A percentile compares a stretch with the other conserved stretches of the same genome.
Evolutionary conservation across 2,329 filamentous ascomycete genomes (phyloP).

Genomic region (Ophiostoma ips): DNA sequence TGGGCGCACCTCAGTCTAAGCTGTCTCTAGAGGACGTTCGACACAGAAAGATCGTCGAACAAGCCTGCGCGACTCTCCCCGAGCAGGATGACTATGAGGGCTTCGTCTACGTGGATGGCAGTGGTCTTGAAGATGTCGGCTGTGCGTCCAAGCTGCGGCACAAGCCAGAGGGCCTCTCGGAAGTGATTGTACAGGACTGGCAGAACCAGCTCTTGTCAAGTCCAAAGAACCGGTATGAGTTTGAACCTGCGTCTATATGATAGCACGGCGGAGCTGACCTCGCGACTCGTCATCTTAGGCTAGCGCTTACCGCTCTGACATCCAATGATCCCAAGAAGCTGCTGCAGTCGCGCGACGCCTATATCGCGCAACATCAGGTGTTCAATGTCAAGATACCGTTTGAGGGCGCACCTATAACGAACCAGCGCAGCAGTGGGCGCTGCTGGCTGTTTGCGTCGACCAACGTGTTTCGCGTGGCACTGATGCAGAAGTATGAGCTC

Average conservation of each 20-base stretch:
- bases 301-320: slow-evolving; percentile 62
- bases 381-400: slow-evolving; percentile 75
- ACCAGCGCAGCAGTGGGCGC: slow-evolving; percentile 66
- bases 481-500: slow-evolving; percentile 72
- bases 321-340: slow-evolving; percentile 51
- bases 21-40: not conserved
- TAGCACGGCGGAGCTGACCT: not conserved
- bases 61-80: not conserved
- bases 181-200: not conserved
- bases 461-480: slow-evolving; percentile 80
- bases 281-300: slow-evolving; percentile 29
- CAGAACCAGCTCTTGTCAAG: not conserved
- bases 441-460: slow-evolving; percentile 90
- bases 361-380: slow-evolving; percentile 58
- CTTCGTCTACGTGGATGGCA: not conserved
- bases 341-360: slow-evolving; percentile 47
- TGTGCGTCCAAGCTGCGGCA: not conserved
- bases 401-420: slow-evolving; percentile 72
- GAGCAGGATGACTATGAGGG: not conserved
- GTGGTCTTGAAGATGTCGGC: not conserved
- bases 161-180: not conserved
- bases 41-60: not conserved
- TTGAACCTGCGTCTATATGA: not conserved
- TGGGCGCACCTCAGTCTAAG: not conserved
- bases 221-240: not conserved